Conservation (phyloP, 1,284 basidiomycete genomes). For the Cutaneotrichosporon sp. region DNA sequence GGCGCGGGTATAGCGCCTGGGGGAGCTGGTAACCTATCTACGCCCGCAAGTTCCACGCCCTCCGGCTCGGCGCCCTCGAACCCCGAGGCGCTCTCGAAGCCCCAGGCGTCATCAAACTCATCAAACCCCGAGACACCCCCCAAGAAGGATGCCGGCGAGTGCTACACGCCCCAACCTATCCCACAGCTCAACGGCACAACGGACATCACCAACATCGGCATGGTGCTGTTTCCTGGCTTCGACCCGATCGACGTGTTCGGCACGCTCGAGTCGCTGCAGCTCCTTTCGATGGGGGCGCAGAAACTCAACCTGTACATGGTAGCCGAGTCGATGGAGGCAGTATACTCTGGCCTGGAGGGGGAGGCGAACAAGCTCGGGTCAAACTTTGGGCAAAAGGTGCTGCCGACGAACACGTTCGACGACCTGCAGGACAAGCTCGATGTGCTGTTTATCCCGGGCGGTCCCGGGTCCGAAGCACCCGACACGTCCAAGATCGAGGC, state of each 20-base stretch:
- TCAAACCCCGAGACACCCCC: too few relatives aligned
- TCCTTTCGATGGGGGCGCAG: constrained; percentile 3
- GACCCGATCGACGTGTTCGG: constrained; percentile 8
- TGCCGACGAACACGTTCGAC: constrained; percentile 15
- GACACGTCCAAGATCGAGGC: constrained; percentile 15
- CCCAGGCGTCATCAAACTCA: too few relatives aligned
- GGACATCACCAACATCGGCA: not conserved
- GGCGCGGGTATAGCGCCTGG: too few relatives aligned
- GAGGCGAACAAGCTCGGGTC: not conserved
- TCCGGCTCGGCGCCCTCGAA: too few relatives aligned
- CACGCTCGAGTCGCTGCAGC: constrained; percentile 15
- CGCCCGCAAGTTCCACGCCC: too few relatives aligned
- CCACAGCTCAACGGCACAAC: too few relatives aligned
- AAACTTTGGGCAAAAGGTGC: constrained; percentile 8
- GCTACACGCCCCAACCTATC: too few relatives aligned
- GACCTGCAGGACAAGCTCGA: constrained; percentile 2
- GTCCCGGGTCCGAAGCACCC: not conserved
- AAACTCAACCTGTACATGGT: constrained; percentile 11
- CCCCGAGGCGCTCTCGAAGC: too few relatives aligned
- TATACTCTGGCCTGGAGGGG: not conserved
- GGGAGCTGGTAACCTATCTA: too few relatives aligned
- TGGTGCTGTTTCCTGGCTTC: constrained; percentile 3
- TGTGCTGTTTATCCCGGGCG: not conserved
- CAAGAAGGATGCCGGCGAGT: too few relatives aligned
- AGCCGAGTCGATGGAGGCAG: constrained; percentile 8